Conservation (phyloP, 2,329 filamentous ascomycete genomes). For the Plectosphaerella cucumerina region DNA sequence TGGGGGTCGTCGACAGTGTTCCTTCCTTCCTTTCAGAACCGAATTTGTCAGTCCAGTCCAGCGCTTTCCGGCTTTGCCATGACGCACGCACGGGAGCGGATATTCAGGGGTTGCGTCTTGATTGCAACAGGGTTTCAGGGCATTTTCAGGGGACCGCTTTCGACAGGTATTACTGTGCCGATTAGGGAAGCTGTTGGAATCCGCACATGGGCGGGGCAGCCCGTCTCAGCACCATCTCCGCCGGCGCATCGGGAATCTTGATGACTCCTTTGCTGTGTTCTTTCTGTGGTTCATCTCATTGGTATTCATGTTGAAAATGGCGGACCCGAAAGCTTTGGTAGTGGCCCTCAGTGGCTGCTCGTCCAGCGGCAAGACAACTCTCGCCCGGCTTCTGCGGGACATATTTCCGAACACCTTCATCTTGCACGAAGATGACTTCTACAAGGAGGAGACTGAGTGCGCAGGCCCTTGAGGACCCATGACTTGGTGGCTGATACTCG, state of each 20-base stretch:
- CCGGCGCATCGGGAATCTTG: no score
- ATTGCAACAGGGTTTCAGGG: no score
- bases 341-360: constrained; percentile 86
- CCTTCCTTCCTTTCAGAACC: neutral
- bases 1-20: neutral
- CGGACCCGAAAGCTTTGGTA: constrained; percentile 51
- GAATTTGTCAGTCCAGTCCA: no score
- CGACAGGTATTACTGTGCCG: neutral
- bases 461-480: constrained; percentile 18
- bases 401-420: constrained; percentile 78
- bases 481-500: no score
- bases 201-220: neutral
- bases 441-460: constrained; percentile 71
- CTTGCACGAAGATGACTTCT: constrained; percentile 96
- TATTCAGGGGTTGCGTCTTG: neutral
- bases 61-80: no score
- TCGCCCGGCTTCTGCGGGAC: constrained; percentile 77
- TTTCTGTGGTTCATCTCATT: neutral
- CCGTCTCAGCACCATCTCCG: neutral
- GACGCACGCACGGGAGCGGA: neutral
- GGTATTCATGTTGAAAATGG: neutral
- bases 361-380: constrained; percentile 90
- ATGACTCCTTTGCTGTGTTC: no score
- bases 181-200: neutral
- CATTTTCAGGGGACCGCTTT: neutral